Conservation (phyloP, 2,329 filamentous ascomycete genomes). For the Cadophora sp. region DNA sequence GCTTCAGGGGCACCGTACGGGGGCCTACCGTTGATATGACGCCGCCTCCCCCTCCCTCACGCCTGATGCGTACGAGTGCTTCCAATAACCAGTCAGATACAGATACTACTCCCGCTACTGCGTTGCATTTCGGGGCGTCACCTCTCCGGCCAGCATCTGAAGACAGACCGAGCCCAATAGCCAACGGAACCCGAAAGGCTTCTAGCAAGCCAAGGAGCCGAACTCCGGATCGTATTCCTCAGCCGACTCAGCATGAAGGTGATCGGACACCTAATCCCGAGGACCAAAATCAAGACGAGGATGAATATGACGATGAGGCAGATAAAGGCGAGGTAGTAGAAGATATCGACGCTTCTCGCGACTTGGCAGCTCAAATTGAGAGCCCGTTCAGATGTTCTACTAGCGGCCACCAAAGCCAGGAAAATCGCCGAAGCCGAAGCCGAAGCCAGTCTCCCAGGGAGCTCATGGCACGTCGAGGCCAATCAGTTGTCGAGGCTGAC, state of each 20-base stretch:
- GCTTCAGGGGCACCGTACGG: too few species aligned
- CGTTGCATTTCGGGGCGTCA: too few species aligned
- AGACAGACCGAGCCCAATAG: too few species aligned
- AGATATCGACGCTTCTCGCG: neutral
- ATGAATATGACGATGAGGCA: neutral
- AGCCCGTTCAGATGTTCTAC: neutral
- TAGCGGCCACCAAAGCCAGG: neutral
- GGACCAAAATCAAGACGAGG: neutral
- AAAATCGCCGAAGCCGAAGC: too few species aligned
- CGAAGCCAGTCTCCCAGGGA: constrained; percentile 15
- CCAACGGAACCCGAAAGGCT: too few species aligned
- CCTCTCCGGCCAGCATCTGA: too few species aligned
- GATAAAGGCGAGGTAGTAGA: constrained; percentile 6
- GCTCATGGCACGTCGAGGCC: neutral
- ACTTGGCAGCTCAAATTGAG: neutral
- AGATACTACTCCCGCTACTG: neutral
- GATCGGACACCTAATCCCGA: neutral
- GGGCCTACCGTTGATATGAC: too few species aligned
- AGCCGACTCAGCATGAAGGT: too few species aligned
- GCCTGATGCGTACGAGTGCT: neutral
- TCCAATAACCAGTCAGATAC: neutral
- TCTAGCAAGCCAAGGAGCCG: too few species aligned
- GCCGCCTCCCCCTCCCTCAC: neutral
- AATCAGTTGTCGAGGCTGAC: neutral
- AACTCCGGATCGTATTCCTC: too few species aligned